A percentile compares a stretch with the other conserved stretches of the same genome.
These are phyloP conservation scores for Ormosia emarginata DNA, from an alignment of 306 rosid species.

Conservation along the genomic window DNA sequence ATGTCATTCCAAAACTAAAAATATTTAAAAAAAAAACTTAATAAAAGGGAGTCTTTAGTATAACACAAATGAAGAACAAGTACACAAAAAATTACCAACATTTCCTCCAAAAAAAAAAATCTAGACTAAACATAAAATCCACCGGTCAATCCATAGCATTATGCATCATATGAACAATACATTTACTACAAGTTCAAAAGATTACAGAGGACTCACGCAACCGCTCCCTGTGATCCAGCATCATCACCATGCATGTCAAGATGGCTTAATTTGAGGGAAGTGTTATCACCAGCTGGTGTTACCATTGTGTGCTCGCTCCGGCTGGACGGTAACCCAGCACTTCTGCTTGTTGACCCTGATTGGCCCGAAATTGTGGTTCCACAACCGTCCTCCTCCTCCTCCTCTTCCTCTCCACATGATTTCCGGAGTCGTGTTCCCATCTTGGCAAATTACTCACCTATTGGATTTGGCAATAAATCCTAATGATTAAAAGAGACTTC, in stretches of 20 bases:
- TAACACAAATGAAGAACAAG: background rate
- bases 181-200: background rate
- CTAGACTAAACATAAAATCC: background rate
- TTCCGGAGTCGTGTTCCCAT: conserved; percentile 77
- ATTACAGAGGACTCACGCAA: conserved; percentile 52
- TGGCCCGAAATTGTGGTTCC: conserved; percentile 65
- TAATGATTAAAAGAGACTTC: background rate
- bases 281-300: conserved; percentile 63
- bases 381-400: conserved; percentile 50
- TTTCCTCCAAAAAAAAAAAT: background rate
- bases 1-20: background rate
- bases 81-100: background rate
- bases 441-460: background rate
- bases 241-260: conserved; percentile 82
- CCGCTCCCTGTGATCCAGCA: conserved; percentile 75
- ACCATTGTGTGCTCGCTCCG: conserved; percentile 75
- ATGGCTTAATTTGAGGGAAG: conserved; percentile 55
- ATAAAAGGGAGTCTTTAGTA: background rate
- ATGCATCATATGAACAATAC: background rate
- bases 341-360: conserved; percentile 82
- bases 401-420: conserved; percentile 52
- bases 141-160: background rate
- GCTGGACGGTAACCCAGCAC: conserved; percentile 79
- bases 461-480: background rate
- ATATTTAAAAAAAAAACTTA: background rate